phyloP scores from a whole-genome alignment of 163 green algal genomes.

The Trebouxia gelatinosa region DNA sequence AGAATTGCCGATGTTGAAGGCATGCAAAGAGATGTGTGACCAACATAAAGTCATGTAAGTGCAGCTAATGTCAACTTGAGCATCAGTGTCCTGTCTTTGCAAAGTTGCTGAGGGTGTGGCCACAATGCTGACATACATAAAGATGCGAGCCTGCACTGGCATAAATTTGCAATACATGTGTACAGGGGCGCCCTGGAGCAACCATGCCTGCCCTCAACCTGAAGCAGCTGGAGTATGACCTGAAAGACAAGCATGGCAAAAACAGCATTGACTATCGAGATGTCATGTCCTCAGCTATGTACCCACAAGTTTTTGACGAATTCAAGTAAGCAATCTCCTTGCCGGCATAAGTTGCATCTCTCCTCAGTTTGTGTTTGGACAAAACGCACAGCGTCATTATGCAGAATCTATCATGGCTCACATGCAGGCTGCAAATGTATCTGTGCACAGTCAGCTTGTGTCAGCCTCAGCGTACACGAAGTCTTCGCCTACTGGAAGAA shows the following conservation, averaged over 20 bases:
- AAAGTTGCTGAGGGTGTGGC: no score
- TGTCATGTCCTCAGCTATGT: conserved; percentile 84
- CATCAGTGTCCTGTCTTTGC: no score
- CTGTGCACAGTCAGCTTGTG: neutral
- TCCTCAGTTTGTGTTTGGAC: neutral
- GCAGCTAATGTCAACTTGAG: no score
- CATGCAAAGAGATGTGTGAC: no score
- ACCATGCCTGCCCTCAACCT: conserved; percentile 71
- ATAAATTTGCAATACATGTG: no score
- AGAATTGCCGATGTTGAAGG: no score
- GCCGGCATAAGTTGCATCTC: neutral
- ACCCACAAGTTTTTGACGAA: conserved; percentile 92
- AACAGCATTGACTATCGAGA: conserved; percentile 65
- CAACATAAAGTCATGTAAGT: no score
- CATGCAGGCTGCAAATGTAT: no score
- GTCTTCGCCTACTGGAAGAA: neutral
- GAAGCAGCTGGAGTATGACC: conserved; percentile 53
- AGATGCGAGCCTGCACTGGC: no score
- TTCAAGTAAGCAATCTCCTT: conserved; percentile 63
- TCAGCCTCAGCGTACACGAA: neutral
- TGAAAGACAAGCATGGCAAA: conserved; percentile 70
- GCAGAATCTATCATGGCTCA: no score
- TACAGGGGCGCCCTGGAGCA: conserved; percentile 71
- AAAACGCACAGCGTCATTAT: neutral
- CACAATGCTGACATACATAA: no score